Conservation (phyloP, 192 early-diverging fungal species). For the Powellomyces hirtus region DNA sequence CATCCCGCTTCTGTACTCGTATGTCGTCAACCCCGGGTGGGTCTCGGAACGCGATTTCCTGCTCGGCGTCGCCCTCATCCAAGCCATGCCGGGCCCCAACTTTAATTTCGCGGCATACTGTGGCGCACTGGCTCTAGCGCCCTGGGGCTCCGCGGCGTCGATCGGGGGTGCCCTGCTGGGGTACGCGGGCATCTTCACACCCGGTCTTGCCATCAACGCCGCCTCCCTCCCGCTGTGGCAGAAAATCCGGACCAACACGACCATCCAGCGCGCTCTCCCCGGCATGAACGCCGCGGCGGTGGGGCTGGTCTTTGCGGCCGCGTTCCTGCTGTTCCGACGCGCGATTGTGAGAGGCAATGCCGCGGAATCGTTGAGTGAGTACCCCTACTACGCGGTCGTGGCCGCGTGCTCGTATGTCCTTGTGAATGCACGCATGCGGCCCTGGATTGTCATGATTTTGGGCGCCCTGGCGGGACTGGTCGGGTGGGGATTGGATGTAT, state of each 20-base stretch:
- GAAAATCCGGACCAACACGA: conserved; percentile 34
- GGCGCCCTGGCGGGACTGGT: too few species aligned
- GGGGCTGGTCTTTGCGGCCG: conserved; percentile 62
- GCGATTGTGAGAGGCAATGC: conserved; percentile 16
- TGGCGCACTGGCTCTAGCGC: conserved; percentile 55
- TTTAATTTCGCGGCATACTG: conserved; percentile 69
- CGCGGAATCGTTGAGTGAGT: conserved; percentile 24
- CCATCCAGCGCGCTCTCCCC: conserved; percentile 46
- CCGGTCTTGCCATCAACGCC: conserved; percentile 58
- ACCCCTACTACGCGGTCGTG: conserved; percentile 28
- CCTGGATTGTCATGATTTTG: too few species aligned
- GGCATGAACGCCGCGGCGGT: conserved; percentile 65
- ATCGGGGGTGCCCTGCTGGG: conserved; percentile 53
- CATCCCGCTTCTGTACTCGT: conserved; percentile 49
- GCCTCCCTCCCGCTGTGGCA: conserved; percentile 64
- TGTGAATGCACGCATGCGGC: too few species aligned
- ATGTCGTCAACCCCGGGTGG: conserved; percentile 55
- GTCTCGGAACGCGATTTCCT: conserved; percentile 55
- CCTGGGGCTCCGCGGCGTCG: conserved; percentile 21
- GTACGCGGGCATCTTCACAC: conserved; percentile 58
- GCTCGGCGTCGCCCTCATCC: conserved; percentile 63
- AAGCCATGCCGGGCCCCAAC: conserved; percentile 54
- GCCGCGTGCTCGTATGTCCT: conserved; percentile 23
- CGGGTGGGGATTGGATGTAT: too few species aligned
- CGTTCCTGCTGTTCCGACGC: conserved; percentile 54